Evolutionary conservation across 2,329 filamentous ascomycete species (phyloP).

Genomic region (Fusarium clavum): DNA sequence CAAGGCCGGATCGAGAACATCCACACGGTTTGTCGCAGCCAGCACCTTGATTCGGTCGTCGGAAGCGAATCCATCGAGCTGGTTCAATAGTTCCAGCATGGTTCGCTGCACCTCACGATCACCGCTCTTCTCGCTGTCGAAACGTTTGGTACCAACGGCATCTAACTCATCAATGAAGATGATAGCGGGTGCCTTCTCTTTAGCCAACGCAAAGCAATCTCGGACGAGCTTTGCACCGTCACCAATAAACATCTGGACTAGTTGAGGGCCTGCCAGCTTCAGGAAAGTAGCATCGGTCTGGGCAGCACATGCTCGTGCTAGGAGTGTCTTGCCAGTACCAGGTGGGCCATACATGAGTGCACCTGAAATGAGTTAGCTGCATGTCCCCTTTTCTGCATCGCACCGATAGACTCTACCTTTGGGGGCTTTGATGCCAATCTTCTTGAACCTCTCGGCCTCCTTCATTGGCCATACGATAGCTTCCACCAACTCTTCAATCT

Average conservation of each 20-base stretch:
- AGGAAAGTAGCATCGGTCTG: slow-evolving; percentile 99
- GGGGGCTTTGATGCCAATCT: slow-evolving; percentile 99
- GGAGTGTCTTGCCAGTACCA: slow-evolving; percentile 89
- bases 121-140: slow-evolving; percentile 97
- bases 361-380: slow-evolving; percentile 90
- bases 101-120: slow-evolving; percentile 98
- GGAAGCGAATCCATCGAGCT: slow-evolving; percentile 96
- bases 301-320: slow-evolving; percentile 94
- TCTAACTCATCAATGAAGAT: slow-evolving; percentile 99
- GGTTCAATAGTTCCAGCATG: slow-evolving; percentile 98
- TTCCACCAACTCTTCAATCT: slow-evolving; percentile 98
- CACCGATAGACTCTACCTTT: slow-evolving; percentile 74
- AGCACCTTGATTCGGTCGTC: slow-evolving; percentile 97
- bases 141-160: slow-evolving; percentile 98
- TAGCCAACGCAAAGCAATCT: slow-evolving; percentile 96
- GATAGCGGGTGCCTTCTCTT: slow-evolving; percentile 98
- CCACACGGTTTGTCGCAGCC: slow-evolving; percentile 92
- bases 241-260: slow-evolving; percentile 99
- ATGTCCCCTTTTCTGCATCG: slow-evolving; percentile 64
- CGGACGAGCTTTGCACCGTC: slow-evolving; percentile 97
- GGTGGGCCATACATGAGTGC: slow-evolving; percentile 98
- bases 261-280: slow-evolving; percentile 95
- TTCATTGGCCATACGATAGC: slow-evolving; percentile 99
- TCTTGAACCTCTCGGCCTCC: slow-evolving; percentile 98
- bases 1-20: slow-evolving; percentile 91